Base-by-base conservation (phyloP, 2,329 filamentous ascomycete genomes). In the Ophiocordyceps sinensis region DNA sequence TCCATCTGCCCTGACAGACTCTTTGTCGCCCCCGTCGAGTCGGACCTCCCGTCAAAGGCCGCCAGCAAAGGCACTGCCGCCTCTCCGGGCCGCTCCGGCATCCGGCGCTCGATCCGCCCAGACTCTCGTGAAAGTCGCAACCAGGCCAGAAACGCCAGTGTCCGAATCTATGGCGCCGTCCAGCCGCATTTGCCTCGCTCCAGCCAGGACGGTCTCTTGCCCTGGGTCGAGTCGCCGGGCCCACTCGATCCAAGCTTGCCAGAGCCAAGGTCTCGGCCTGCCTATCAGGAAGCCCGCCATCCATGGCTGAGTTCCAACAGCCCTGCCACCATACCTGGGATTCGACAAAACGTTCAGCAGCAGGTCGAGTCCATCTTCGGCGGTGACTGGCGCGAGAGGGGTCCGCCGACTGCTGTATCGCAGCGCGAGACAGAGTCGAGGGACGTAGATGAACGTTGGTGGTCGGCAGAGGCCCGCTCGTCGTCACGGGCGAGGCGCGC, bases 1-100 rank as follows among this genome's bases (percentile, higher is more conserved):
- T 45, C 41, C 39, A 29, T 42, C 41, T 30, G 40, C 35, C 36
- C 7, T 40, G 42, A 23, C 45, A 71, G 68, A 46, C 55, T 70
- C 28, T 71, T 68, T 46, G 51, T 68, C 41, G 63, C 66, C 31
- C 65, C 64, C 29, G 60, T 66, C 47, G 62, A 67, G 48, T 66
- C 66, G 38, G 64, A 68, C 45, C 41, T 66, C 36, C 49, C 56
- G 13, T 48, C 54, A 37, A 66, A 65, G 46, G 41, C 58, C 29
- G 46, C 57, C 23, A 48, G 50, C 31, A 66, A 59, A 43, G 44
- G 34, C 39, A 39, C 48, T 35, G 42, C 49, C 15, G 46, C 53
- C 6, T 59, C 59, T 21, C 53, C 55, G 32, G 48, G 56, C 36
- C 64, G 64, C 38, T 61, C 65, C 11, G 51, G 58, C n/a, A 67